Base-by-base conservation (phyloP, 2,329 filamentous ascomycete genomes). In the Penicillium sp. region DNA sequence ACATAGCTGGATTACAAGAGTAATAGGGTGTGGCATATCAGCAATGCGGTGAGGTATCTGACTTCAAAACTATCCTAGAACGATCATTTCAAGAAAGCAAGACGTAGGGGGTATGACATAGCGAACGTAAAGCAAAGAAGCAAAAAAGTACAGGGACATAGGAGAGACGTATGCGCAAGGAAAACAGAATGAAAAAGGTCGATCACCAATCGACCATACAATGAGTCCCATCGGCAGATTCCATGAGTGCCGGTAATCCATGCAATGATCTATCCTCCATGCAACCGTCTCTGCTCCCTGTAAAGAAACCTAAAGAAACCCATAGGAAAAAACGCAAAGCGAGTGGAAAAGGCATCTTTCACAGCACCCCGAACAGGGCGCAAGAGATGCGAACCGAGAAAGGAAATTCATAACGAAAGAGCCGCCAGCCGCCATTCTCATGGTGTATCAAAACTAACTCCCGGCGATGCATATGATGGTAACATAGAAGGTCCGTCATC, bases 391-490 rank as follows among this genome's bases (percentile, higher is more conserved):
- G 26, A 29, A 23, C 27, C 36, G 18, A 16, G 37, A 20, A 47
- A 32, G 44, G 28, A 27, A 44, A 49, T 35, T 27, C 35, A 44
- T 46, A 40, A 46, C 27, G 22, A 54, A 35, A 51, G 48, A 52
- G 55, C 58, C 54, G 50, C 56, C 57, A 20, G 18, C 18, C 18
- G 18, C 18, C 18, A 51, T 56, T 48, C 46, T 51, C 37, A 43
- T 52, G 56, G 37, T 46, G 39, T 38, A 42, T 13, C 40, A 49
- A 56, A 51, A 57, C 54, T 57, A 64, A 63, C 61, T 61, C 61
- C 61, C 55, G 52, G 47, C 51, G 59, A 65, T 65, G 63, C 61
- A 63, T 55, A 48, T 52, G 55, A 56, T 36, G 44, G 27, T 41
- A 34, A 46, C 34, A 42, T 40, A 26, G 13, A 10, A 36, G 44